These are phyloP conservation scores for Malus hybrid DNA, from an alignment of 331 rosid genomes.

Conservation along the genomic window DNA sequence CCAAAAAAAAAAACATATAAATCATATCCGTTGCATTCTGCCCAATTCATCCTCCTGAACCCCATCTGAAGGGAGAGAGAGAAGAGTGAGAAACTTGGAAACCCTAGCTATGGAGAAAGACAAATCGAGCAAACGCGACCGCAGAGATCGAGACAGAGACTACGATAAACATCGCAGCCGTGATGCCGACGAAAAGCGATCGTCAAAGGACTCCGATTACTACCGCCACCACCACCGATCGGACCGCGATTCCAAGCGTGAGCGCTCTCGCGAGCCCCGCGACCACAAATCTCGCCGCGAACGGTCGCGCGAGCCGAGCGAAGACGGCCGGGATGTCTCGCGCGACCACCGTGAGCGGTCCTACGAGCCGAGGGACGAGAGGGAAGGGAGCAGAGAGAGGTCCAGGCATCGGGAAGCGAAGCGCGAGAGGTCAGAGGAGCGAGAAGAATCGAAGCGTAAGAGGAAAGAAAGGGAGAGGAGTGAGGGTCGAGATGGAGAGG, in stretches of 20 bases:
- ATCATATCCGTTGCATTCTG: not conserved
- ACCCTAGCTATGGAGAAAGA: constrained; percentile 73
- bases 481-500: constrained; percentile 36
- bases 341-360: constrained; percentile 31
- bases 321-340: constrained; percentile 9
- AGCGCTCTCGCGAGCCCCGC: constrained; percentile 11
- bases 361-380: constrained; percentile 22
- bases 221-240: constrained; percentile 35
- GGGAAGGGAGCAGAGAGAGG: constrained; percentile 60
- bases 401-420: constrained; percentile 23
- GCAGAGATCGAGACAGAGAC: constrained; percentile 36
- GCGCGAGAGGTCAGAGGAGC: constrained; percentile 32
- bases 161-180: constrained; percentile 30
- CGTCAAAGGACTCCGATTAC: constrained; percentile 34
- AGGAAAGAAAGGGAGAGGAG: constrained; percentile 76
- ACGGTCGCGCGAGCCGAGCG: constrained; percentile 15
- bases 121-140: constrained; percentile 51
- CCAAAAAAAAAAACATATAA: not conserved
- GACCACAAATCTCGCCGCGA: constrained; percentile 39
- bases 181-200: constrained; percentile 26
- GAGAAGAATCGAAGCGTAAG: constrained; percentile 28
- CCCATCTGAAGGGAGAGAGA: not conserved
- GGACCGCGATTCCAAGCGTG: constrained; percentile 36
- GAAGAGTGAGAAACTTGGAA: constrained; percentile 10
- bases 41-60: not conserved